Evolutionary conservation across 2,329 filamentous ascomycete genomes (phyloP).

Genomic region (Pseudopyrenochaeta lycopersici): DNA sequence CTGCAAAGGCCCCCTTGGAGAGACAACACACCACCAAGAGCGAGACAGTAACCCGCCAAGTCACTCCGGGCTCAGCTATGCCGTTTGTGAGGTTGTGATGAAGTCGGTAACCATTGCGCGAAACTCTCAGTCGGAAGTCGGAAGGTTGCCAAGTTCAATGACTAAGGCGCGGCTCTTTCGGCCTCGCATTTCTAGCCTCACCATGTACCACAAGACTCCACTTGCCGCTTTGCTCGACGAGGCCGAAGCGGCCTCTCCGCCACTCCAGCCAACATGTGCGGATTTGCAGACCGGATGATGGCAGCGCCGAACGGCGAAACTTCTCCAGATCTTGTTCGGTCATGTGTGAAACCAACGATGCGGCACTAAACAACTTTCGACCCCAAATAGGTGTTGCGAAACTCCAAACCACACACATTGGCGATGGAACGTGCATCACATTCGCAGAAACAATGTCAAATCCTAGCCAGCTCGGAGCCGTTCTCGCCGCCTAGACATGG

Average conservation of each 20-base stretch:
- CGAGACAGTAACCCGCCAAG: too few relatives aligned
- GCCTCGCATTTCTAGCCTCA: not conserved
- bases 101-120: not conserved
- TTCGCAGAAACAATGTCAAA: conserved; percentile 15
- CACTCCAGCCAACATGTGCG: conserved; percentile 13
- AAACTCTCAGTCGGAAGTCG: not conserved
- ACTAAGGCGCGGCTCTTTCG: conserved; percentile 2
- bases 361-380: conserved; percentile 36
- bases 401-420: conserved; percentile 23
- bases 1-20: too few relatives aligned
- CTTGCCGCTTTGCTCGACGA: conserved; percentile 1
- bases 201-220: conserved; percentile 3
- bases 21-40: too few relatives aligned
- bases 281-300: conserved; percentile 28
- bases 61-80: too few relatives aligned
- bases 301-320: conserved; percentile 24
- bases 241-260: conserved; percentile 5
- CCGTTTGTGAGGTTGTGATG: too few relatives aligned
- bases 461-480: conserved; percentile 10
- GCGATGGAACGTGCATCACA: conserved; percentile 22
- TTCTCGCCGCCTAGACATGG: conserved; percentile 5
- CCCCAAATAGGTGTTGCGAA: conserved; percentile 30
- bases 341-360: conserved; percentile 42
- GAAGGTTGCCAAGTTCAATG: conserved; percentile 7
- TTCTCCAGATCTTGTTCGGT: conserved; percentile 27